Evolutionary conservation across 2,329 filamentous ascomycete genomes (phyloP), one percentile per base, ranked within the genome.

Genomic region (Pleomassaria siparia): DNA sequence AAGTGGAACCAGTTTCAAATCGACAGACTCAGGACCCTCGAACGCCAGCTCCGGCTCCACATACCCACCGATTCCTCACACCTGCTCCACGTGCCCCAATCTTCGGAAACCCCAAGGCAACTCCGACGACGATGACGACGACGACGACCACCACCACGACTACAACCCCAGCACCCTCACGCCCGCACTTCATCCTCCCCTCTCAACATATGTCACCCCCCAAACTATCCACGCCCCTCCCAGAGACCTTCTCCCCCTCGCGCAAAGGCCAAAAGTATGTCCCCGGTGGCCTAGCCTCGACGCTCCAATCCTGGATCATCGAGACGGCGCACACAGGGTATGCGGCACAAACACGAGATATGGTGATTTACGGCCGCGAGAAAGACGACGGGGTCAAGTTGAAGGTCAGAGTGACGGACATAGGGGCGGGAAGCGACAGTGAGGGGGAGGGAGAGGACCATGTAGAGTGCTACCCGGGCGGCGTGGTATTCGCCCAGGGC

Each of bases 181-280:
- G 72, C 36, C 72, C 73, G 9, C 55, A 66, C 13, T 75, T 75
- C 60, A 55, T 75, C 36, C 63, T 68, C 47, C 67, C 71, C 2
- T 58, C 65, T 2, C 49, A 55, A 3, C 63, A 64, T 11, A 58
- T 66, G 2, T 63, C 61, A 11, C 64, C 67, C 2, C 54, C 46
- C 7, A 54, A 55, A 25, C 46, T 54, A 36, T 39, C 51, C 12
- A 63, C 65, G 4, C 76, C 77, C 0, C 64, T 79, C 0, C 78
- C 79, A 1, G 76, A 80, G 32, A 71, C 75, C 30, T 82, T 82
- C 61, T 81, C 79, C 0, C 80, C 80, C 1, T 75, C 76, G 39
- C 71, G 77, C 21, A 74, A 74, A 49, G 74, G 72, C 0, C 72
- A 77, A 51, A 76, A 76, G 54, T 81, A 77, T 51, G 37, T 79